Conservation (phyloP, 2,329 filamentous ascomycete species). For the Aspergillus aculeatus region DNA sequence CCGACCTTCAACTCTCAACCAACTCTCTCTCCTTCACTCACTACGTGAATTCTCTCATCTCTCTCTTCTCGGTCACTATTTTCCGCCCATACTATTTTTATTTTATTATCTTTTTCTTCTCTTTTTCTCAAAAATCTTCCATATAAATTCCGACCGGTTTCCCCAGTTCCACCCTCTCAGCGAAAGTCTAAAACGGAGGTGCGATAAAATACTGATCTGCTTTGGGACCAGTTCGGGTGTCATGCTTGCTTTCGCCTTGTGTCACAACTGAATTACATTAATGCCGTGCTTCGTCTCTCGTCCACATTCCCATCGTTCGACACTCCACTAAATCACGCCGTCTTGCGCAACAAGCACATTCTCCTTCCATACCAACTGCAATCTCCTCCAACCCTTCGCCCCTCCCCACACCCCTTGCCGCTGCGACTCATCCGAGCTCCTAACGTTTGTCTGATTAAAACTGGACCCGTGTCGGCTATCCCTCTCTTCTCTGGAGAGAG, state of each 20-base stretch:
- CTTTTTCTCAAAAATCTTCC: background rate
- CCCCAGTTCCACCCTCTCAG: background rate
- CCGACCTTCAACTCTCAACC: constrained; percentile 7
- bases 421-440: constrained; percentile 31
- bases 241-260: constrained; percentile 36
- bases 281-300: constrained; percentile 38
- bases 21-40: constrained; percentile 3
- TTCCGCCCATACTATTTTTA: background rate
- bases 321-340: constrained; percentile 33
- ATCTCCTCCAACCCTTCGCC: constrained; percentile 25
- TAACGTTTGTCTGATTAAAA: constrained; percentile 27
- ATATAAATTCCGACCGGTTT: background rate
- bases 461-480: constrained; percentile 16
- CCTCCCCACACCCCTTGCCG: constrained; percentile 33
- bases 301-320: constrained; percentile 36
- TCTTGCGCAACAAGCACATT: constrained; percentile 35
- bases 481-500: constrained; percentile 29
- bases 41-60: constrained; percentile 3
- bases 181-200: constrained; percentile 7
- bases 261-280: constrained; percentile 39
- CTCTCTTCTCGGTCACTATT: constrained; percentile 15
- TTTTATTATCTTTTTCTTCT: constrained; percentile 4
- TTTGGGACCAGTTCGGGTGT: constrained; percentile 24
- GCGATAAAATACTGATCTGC: constrained; percentile 18
- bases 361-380: constrained; percentile 29